Conservation (phyloP, 371 early-diverging fungal genomes). For the Rhizopus delemar region DNA sequence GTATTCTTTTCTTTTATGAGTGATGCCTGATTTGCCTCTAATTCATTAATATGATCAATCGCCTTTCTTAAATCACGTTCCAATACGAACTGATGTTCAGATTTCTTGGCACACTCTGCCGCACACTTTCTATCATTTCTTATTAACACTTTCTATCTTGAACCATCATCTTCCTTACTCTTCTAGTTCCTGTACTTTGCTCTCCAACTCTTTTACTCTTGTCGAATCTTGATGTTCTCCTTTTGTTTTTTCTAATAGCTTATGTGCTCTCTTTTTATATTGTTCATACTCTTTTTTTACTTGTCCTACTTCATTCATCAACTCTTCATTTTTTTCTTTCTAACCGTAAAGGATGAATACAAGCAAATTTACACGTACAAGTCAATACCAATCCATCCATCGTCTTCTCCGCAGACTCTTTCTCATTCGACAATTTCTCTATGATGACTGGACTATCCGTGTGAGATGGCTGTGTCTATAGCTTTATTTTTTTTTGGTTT, state of each 20-base stretch:
- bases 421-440: slow-evolving; percentile 48
- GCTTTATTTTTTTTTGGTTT: slow-evolving; percentile 3
- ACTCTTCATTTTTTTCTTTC: slow-evolving; percentile 55
- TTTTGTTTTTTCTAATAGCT: slow-evolving; percentile 54
- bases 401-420: slow-evolving; percentile 15
- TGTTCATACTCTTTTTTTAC: slow-evolving; percentile 57
- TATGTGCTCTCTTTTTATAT: slow-evolving; percentile 61
- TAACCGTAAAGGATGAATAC: slow-evolving; percentile 13
- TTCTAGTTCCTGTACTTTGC: slow-evolving; percentile 33
- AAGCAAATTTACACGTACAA: neutral
- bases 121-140: slow-evolving; percentile 15
- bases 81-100: slow-evolving; percentile 32
- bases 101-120: slow-evolving; percentile 26
- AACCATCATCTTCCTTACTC: slow-evolving; percentile 16
- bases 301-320: slow-evolving; percentile 46
- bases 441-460: slow-evolving; percentile 34
- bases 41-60: slow-evolving; percentile 47
- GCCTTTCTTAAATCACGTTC: slow-evolving; percentile 56
- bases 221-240: slow-evolving; percentile 24
- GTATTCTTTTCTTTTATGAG: slow-evolving; percentile 14
- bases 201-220: slow-evolving; percentile 41
- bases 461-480: no score
- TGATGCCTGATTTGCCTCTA: slow-evolving; percentile 44
- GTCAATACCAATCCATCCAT: neutral
- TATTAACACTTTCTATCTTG: no score